Conservation (phyloP, 148 eudicot species). For the Rhododendron vialii region DNA sequence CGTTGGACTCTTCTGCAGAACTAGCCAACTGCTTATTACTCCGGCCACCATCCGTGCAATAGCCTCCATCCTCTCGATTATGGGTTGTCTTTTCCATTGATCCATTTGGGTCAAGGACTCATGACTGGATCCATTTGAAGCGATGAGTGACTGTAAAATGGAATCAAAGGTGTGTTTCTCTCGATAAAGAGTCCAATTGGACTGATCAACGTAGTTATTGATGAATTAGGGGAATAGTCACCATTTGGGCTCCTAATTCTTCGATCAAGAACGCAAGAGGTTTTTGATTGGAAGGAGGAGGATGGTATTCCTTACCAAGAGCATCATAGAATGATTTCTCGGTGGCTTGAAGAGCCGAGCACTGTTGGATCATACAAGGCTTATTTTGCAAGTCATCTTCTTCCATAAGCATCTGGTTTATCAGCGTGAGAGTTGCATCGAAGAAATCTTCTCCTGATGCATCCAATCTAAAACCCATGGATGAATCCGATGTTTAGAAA, state of each 20-base stretch:
- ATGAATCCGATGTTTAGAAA: constrained; percentile 4
- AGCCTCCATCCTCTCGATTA: constrained; percentile 32
- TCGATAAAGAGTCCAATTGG: constrained; percentile 5
- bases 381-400: constrained; percentile 45
- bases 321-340: constrained; percentile 56
- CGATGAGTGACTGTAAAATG: constrained; percentile 20
- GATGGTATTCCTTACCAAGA: constrained; percentile 28
- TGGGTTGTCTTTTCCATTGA: constrained; percentile 34
- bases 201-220: not conserved
- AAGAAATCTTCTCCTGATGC: constrained; percentile 18
- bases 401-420: constrained; percentile 50
- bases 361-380: constrained; percentile 38
- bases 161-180: constrained; percentile 16
- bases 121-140: constrained; percentile 19
- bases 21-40: constrained; percentile 39
- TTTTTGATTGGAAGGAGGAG: not conserved
- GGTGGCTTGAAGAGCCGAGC: constrained; percentile 49
- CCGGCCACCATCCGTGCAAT: constrained; percentile 18
- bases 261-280: not conserved
- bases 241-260: constrained; percentile 7
- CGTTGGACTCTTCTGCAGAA: constrained; percentile 26
- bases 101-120: constrained; percentile 16
- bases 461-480: constrained; percentile 12
- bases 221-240: constrained; percentile 2
- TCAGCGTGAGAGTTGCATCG: constrained; percentile 41